Evolutionary conservation across 495 filamentous ascomycete genomes (phyloP).

Genomic region (Sordaria brevicollis): DNA sequence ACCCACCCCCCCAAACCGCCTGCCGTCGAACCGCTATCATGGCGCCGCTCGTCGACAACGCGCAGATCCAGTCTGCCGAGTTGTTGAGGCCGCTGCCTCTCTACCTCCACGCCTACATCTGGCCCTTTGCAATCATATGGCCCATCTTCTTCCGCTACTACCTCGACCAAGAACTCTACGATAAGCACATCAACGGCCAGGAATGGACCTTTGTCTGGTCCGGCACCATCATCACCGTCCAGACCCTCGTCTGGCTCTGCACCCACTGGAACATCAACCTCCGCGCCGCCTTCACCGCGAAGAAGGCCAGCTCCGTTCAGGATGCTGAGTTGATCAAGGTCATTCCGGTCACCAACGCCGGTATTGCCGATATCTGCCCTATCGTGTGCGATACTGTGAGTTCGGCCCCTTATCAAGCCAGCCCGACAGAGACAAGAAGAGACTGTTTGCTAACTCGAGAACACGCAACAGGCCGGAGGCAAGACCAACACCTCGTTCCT

Average conservation of each 20-base stretch:
- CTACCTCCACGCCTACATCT: constrained; percentile 76
- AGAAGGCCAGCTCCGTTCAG: constrained; percentile 54
- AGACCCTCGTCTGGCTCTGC: constrained; percentile 86
- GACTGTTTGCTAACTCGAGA: not conserved
- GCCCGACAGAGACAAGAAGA: not conserved
- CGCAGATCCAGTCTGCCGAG: constrained; percentile 78
- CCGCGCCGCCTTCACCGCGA: constrained; percentile 71
- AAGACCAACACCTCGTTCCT: constrained; percentile 77
- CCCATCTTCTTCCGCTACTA: constrained; percentile 82
- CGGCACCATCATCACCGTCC: constrained; percentile 74
- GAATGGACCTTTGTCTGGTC: constrained; percentile 98
- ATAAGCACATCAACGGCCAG: constrained; percentile 72
- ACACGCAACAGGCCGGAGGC: constrained; percentile 42
- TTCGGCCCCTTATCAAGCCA: not conserved
- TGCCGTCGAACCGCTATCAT: constrained; percentile 5
- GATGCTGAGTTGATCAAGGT: constrained; percentile 89
- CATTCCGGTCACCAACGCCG: constrained; percentile 81
- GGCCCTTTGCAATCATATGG: constrained; percentile 87
- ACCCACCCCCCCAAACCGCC: not conserved
- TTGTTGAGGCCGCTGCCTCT: constrained; percentile 81
- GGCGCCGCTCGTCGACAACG: constrained; percentile 75
- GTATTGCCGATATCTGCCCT: constrained; percentile 76
- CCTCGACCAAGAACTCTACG: constrained; percentile 70
- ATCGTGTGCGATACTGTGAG: constrained; percentile 62
- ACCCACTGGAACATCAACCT: constrained; percentile 95